Evolutionary conservation across 225 moss, liverwort and hornwort species (phyloP), one percentile per base, ranked within the genome.

Genomic region (Physcomitrium patens): DNA sequence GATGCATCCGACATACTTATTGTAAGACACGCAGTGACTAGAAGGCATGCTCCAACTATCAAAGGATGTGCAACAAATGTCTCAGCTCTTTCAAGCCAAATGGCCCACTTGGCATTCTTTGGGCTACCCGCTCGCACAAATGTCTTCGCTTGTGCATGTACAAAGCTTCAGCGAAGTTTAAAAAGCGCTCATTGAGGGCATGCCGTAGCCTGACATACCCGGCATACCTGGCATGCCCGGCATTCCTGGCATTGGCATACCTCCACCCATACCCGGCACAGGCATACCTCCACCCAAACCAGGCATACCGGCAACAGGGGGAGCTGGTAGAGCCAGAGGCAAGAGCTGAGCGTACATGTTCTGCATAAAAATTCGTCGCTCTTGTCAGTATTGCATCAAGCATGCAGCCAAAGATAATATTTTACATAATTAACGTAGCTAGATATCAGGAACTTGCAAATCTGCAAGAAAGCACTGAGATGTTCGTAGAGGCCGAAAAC

Each of bases 281-380:
- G 88, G 86, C 72, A 72, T 73, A 9, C 82, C 87, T 48, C 86
- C 92, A 51, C 93, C 77, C 87, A 94, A 84, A 63, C 94, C 91
- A 17, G 94, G 80, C 90, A 94, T 91, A 52, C 94, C 91, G n/a
- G 94, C 83, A 83, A 91, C 88, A 51, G 91, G 94, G 24, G 94
- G 94, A 65, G 94, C 91, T 63, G 94, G 94, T 65, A 94, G 82
- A 18, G 94, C 91, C 88, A 94, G 75, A 6, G 94, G 94, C 81
- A 94, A 75, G 59, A 94, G 91, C 81, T 94, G 94, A 9, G 94
- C 94, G 68, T 94, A 94, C 94, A 94, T 94, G 68, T 94, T 94
- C 93, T 93, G 91, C 81, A 81, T 18, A 51, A 58, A 55, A 11
- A 43, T 18, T 44, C 12, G 42, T 60, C 67, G 2, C 42, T 8